Conservation (phyloP, 306 rosid species). For the Albizia julibrissin region DNA sequence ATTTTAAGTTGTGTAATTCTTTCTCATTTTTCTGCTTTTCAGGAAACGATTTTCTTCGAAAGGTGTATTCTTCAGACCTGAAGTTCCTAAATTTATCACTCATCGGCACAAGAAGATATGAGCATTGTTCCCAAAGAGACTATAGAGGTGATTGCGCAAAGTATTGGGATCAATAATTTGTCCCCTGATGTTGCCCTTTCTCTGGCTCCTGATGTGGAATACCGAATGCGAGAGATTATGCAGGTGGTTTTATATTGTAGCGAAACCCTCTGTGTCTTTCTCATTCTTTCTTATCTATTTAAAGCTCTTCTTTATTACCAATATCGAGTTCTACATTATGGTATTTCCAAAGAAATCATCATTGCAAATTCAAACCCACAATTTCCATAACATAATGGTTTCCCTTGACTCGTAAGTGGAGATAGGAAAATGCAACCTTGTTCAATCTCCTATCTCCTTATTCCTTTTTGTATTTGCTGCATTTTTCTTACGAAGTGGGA, state of each 20-base stretch:
- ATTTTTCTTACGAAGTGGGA: background rate
- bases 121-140: slow-evolving; percentile 89
- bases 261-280: background rate
- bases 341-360: background rate
- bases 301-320: background rate
- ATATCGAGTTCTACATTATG: background rate
- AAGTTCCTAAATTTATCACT: background rate
- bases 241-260: slow-evolving; percentile 51
- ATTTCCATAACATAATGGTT: background rate
- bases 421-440: background rate
- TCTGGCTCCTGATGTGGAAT: slow-evolving; percentile 88
- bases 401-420: background rate
- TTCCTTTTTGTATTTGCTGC: background rate
- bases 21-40: background rate
- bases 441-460: background rate
- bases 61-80: slow-evolving; percentile 5
- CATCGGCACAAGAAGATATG: slow-evolving; percentile 40
- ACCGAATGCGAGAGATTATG: slow-evolving; percentile 91
- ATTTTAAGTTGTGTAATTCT: background rate
- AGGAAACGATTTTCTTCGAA: background rate
- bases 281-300: background rate
- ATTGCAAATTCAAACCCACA: background rate
- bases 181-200: slow-evolving; percentile 71
- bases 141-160: slow-evolving; percentile 83
- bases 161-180: slow-evolving; percentile 78